Evolutionary conservation across 2,329 filamentous ascomycete species (phyloP), one percentile per base, ranked within the genome.

Genomic region (Aspergillus neoniger): DNA sequence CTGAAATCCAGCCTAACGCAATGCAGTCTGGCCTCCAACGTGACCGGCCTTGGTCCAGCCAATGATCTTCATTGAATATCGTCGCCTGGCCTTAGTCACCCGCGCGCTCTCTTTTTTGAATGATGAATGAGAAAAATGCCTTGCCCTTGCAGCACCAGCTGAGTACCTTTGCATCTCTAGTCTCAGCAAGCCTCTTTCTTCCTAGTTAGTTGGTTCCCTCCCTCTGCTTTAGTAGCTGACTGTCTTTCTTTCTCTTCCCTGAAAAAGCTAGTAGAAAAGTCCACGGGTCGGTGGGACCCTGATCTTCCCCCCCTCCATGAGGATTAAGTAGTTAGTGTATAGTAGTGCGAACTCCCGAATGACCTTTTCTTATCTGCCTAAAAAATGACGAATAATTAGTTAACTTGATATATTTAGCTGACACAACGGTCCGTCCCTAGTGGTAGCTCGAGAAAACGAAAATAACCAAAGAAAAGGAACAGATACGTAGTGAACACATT

Each of bases 21-120:
- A 76, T 74, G 67, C 66, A 72, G 74, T 61, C 63, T 70, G 67
- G 72, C 36, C 61, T 58, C 59, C 60, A 78, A 78, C 75, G 75
- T 77, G 76, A 78, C 72, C 64, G 15, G 52, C 53, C 49, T 53
- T 17, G 39, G 28, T 44, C 21, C 49, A 43, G 56, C 61, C 63
- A 68, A 69, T 68, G 55, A 64, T 53, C 30, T 57, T 52, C 51
- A 58, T 43, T 47, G 43, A 63, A 63, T 61, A 52, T 36, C 48
- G 44, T 32, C 50, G 49, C 44, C 32, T 15, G 23, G 53, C 36
- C 52, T 55, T 52, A 39, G 51, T 55, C 53, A 55, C 39, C 28
- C 53, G 41, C 19, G 28, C 41, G 8, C 47, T n/a, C 32, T 36
- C 32, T 36, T 36, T 36, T 36, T 14, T 36, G 32, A 36, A 43